Percentiles rank a stretch among this genome's conserved stretches.
Evolutionary conservation across 495 filamentous ascomycete species (phyloP).

Genomic region (Penicillium verhagenii): DNA sequence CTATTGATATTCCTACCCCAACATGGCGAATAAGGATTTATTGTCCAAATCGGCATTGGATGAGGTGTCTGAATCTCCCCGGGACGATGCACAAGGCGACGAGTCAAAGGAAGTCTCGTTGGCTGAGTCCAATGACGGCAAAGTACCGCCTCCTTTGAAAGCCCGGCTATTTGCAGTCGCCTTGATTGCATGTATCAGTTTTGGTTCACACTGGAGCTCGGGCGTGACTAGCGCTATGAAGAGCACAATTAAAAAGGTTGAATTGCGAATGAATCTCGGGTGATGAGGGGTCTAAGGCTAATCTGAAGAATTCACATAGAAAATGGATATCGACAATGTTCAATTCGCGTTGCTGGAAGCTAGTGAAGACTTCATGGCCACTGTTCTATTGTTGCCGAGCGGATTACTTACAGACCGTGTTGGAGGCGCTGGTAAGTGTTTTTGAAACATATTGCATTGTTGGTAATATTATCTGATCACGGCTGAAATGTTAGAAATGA

Average conservation of each 20-base stretch:
- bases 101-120: not conserved
- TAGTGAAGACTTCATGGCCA: conserved; percentile 49
- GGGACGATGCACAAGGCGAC: not conserved
- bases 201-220: conserved; percentile 43
- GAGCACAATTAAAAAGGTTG: conserved; percentile 45
- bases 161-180: conserved; percentile 36
- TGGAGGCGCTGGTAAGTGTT: conserved; percentile 39
- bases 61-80: conserved; percentile 7
- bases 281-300: not conserved
- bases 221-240: conserved; percentile 47
- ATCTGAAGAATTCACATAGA: conserved; percentile 4
- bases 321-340: conserved; percentile 42
- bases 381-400: conserved; percentile 40
- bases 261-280: not conserved
- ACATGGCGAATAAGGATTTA: conserved; percentile 13
- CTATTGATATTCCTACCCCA: not conserved
- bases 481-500: conserved; percentile 35
- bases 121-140: conserved; percentile 15
- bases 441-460: not conserved
- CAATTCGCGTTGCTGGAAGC: conserved; percentile 45
- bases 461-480: not conserved
- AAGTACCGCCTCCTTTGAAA: conserved; percentile 29
- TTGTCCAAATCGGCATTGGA: conserved; percentile 13
- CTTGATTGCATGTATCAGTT: conserved; percentile 44
- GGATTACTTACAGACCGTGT: conserved; percentile 45